phyloP scores from a whole-genome alignment of 176 grass and related monocot genomes.

The Juncus inflexus region DNA sequence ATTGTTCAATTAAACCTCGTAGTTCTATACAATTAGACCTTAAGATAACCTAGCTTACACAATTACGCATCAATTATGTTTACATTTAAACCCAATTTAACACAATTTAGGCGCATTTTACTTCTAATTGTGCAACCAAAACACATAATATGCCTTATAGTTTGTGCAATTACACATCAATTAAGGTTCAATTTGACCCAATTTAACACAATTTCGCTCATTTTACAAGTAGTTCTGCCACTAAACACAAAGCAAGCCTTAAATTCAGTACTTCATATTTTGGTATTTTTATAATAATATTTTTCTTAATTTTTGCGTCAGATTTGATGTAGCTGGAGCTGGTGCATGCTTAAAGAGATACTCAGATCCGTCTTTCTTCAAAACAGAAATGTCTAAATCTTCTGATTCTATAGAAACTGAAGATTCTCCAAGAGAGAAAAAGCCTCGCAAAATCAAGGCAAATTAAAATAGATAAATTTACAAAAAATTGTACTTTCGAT shows the following conservation, averaged over 20 bases:
- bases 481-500: constrained; percentile 11
- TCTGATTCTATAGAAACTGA: constrained; percentile 41
- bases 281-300: constrained; percentile 20
- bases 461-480: neutral
- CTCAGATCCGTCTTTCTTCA: constrained; percentile 97
- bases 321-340: constrained; percentile 97
- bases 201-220: too few species aligned
- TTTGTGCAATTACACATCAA: too few species aligned
- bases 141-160: too few species aligned
- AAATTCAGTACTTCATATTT: constrained; percentile 7
- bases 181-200: too few species aligned
- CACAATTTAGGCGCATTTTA: too few species aligned
- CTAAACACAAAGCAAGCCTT: neutral
- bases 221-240: too few species aligned
- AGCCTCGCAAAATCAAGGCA: constrained; percentile 73
- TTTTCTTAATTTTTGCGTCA: constrained; percentile 30
- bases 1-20: too few species aligned
- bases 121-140: too few species aligned
- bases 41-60: too few species aligned
- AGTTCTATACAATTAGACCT: too few species aligned
- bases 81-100: too few species aligned
- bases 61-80: too few species aligned
- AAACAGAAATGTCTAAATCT: constrained; percentile 44
- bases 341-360: constrained; percentile 95
- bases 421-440: constrained; percentile 61